Conservation (phyloP, 192 early-diverging fungal species). For the Pilaira anomala region DNA sequence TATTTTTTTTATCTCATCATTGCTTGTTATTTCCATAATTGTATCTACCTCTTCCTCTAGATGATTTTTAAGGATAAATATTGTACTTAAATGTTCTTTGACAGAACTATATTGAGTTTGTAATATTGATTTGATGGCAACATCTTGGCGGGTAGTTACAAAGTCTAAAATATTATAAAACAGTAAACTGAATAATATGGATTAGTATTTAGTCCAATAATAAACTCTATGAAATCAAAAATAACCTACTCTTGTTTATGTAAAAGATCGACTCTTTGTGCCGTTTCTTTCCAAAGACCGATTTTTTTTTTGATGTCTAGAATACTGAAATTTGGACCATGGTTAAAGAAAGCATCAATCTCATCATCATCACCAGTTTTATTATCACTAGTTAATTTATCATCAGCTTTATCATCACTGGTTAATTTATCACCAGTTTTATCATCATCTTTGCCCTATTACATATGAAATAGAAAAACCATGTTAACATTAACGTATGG, state of each 20-base stretch:
- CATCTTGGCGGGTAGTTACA: constrained; percentile 11
- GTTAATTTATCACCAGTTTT: background rate
- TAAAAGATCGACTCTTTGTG: constrained; percentile 7
- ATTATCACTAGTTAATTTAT: background rate
- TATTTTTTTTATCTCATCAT: background rate
- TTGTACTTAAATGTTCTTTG: background rate
- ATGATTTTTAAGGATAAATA: background rate
- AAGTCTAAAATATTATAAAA: constrained; percentile 14
- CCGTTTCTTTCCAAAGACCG: background rate
- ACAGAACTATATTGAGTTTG: background rate
- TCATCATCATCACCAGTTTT: background rate
- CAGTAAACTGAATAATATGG: constrained; percentile 13
- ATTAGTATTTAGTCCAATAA: background rate
- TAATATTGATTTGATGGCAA: background rate
- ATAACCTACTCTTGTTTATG: constrained; percentile 11
- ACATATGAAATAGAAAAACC: background rate
- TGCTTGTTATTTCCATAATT: background rate
- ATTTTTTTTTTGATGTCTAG: background rate
- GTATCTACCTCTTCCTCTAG: background rate
- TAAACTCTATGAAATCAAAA: background rate
- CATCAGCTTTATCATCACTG: background rate
- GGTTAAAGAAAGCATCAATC: no score
- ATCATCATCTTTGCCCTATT: background rate
- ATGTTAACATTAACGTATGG: background rate
- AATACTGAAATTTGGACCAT: background rate